Evolutionary conservation across 768 basidiomycete species (phyloP).

Genomic region (Chalciporus piperatus): DNA sequence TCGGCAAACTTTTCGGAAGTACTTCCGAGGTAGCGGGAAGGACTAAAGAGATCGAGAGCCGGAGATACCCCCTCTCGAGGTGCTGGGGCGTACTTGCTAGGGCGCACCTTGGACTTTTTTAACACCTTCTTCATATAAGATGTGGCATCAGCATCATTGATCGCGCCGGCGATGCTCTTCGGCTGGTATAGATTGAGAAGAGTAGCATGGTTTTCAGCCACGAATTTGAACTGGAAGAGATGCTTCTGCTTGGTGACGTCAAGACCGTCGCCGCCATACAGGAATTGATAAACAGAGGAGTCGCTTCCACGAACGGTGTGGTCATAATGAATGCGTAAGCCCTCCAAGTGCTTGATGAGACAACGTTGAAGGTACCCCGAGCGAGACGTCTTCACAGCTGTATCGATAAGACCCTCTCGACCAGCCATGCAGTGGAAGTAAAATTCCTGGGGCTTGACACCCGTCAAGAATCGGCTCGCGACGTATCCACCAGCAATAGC

Average conservation of each 20-base stretch:
- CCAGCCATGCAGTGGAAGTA: conserved; percentile 99
- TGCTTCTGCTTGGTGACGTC: conserved; percentile 98
- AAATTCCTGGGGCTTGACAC: conserved; percentile 97
- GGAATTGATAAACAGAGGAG: conserved; percentile 90
- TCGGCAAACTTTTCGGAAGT: conserved; percentile 91
- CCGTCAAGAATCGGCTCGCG: conserved; percentile 97
- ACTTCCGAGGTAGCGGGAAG: conserved; percentile 77
- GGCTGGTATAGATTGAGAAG: conserved; percentile 73
- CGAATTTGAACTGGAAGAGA: conserved; percentile 90
- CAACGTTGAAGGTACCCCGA: conserved; percentile 98
- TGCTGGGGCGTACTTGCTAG: conserved; percentile 39
- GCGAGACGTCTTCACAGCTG: conserved; percentile 97
- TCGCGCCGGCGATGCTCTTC: conserved; percentile 47
- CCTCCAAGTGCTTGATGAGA: conserved; percentile 97
- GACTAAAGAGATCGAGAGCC: conserved; percentile 70
- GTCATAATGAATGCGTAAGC: conserved; percentile 95
- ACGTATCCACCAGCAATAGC: conserved; percentile 98
- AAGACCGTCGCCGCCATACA: conserved; percentile 93
- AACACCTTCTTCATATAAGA: conserved; percentile 88
- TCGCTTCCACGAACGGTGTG: conserved; percentile 97
- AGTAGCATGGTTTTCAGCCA: conserved; percentile 80
- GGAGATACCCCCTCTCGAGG: conserved; percentile 68
- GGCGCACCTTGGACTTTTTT: conserved; percentile 60
- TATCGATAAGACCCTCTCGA: conserved; percentile 97
- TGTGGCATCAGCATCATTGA: conserved; percentile 66